A percentile compares a stretch with the other conserved stretches of the same genome.
These are phyloP conservation scores for Botryococcus braunii DNA, from an alignment of 163 green algal species.

Conservation along the genomic window DNA sequence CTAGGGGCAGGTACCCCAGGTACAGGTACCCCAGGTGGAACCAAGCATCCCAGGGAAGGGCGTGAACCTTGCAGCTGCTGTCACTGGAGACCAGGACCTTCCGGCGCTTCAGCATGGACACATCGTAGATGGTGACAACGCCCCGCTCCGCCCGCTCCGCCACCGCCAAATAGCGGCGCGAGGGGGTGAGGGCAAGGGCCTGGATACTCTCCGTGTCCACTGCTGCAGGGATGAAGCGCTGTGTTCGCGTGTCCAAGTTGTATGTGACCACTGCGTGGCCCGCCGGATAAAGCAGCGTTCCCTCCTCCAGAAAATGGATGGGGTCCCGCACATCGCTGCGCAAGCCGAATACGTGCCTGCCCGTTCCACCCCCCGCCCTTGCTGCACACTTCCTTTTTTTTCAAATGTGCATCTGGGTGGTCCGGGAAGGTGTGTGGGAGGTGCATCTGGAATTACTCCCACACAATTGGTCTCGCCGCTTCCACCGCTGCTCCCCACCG, in stretches of 20 bases:
- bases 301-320: slow-evolving; percentile 72
- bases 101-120: slow-evolving; percentile 73
- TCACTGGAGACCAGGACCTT: slow-evolving; percentile 67
- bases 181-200: slow-evolving; percentile 58
- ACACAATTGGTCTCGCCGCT: no score
- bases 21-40: neutral
- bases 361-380: no score
- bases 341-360: slow-evolving; percentile 78
- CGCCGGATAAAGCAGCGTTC: slow-evolving; percentile 60
- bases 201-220: slow-evolving; percentile 68
- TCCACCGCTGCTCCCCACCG: no score
- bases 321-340: slow-evolving; percentile 58
- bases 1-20: neutral
- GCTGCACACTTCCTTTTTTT: no score
- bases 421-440: no score
- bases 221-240: slow-evolving; percentile 69
- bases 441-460: no score
- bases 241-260: slow-evolving; percentile 52
- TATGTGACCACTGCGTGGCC: slow-evolving; percentile 71
- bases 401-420: no score
- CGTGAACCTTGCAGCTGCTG: slow-evolving; percentile 51
- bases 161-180: slow-evolving; percentile 65
- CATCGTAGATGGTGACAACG: slow-evolving; percentile 70
- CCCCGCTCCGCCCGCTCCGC: slow-evolving; percentile 56
- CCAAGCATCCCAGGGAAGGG: neutral